phyloP scores from a whole-genome alignment of 139 green algal species.

The Picochlorum sp. region DNA sequence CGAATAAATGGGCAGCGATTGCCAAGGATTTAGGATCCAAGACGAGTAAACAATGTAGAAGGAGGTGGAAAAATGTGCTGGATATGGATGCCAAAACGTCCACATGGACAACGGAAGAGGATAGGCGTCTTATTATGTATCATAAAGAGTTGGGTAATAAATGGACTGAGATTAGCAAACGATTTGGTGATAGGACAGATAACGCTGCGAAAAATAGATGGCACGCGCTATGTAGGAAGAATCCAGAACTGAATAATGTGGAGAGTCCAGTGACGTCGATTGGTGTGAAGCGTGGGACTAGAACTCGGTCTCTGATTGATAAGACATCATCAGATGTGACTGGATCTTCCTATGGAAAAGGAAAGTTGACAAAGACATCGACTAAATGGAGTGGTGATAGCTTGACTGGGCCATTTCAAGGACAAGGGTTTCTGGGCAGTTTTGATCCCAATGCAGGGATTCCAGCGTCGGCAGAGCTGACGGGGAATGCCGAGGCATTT shows the following conservation, averaged over 20 bases:
- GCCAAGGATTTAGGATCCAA: slow-evolving; percentile 31
- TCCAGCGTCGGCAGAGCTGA: too few relatives aligned
- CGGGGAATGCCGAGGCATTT: too few relatives aligned
- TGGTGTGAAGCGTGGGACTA: neutral
- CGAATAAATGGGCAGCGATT: slow-evolving; percentile 47
- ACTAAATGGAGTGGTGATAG: too few relatives aligned
- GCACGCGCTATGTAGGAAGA: slow-evolving; percentile 13
- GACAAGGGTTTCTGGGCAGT: neutral
- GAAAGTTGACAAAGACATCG: too few relatives aligned
- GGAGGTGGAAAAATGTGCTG: slow-evolving; percentile 59
- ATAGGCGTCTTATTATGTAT: slow-evolving; percentile 1
- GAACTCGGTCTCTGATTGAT: neutral
- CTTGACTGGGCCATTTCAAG: too few relatives aligned
- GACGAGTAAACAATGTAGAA: slow-evolving; percentile 40
- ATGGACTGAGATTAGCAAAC: slow-evolving; percentile 35
- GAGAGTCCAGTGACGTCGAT: neutral
- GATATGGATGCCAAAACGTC: slow-evolving; percentile 25
- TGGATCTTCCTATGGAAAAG: too few relatives aligned
- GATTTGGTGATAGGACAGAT: slow-evolving; percentile 36
- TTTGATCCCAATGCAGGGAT: too few relatives aligned
- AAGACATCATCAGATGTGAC: neutral
- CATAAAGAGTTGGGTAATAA: slow-evolving; percentile 25
- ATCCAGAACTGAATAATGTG: neutral
- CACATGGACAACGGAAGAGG: slow-evolving; percentile 11
- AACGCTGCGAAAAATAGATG: slow-evolving; percentile 43